Percentiles rank a stretch among this genome's conserved stretches.
These are phyloP conservation scores for Aspergillus bombycis DNA, from an alignment of 2,329 filamentous ascomycete species.

Conservation along the genomic window DNA sequence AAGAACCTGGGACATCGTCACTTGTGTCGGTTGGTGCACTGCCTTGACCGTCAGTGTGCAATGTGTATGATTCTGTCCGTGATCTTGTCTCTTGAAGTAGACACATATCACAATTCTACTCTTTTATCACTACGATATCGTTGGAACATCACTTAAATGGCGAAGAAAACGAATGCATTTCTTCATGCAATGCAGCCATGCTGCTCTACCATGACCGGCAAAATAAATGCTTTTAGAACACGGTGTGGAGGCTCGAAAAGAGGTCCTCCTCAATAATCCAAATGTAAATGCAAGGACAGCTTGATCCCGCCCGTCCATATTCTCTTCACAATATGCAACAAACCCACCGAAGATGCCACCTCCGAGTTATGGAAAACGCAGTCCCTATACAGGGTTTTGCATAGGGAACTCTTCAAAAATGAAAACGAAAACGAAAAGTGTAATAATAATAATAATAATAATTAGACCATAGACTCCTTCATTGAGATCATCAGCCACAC, in stretches of 20 bases:
- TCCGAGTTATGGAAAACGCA: background rate
- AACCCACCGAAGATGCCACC: slow-evolving; percentile 5
- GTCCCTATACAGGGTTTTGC: background rate
- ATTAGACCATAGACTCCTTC: slow-evolving; percentile 12
- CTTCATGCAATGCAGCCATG: slow-evolving; percentile 7
- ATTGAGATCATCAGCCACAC: slow-evolving; percentile 14
- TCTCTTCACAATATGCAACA: slow-evolving; percentile 7
- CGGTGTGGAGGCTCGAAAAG: background rate
- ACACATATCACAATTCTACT: background rate
- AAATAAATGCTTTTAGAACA: slow-evolving; percentile 3
- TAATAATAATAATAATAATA: slow-evolving; percentile 9
- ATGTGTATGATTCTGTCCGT: background rate
- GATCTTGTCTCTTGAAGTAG: background rate
- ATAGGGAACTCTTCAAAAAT: background rate
- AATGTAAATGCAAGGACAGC: slow-evolving; percentile 13
- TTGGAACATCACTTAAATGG: background rate
- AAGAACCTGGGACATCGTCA: background rate
- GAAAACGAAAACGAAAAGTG: slow-evolving; percentile 7
- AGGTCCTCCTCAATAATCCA: background rate
- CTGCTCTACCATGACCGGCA: slow-evolving; percentile 3
- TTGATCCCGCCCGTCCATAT: slow-evolving; percentile 7
- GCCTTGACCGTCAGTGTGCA: background rate
- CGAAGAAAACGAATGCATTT: background rate
- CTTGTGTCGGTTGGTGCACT: background rate
- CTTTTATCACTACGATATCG: background rate